Conservation (phyloP, 148 eudicot genomes). For the Camellia japonica region DNA sequence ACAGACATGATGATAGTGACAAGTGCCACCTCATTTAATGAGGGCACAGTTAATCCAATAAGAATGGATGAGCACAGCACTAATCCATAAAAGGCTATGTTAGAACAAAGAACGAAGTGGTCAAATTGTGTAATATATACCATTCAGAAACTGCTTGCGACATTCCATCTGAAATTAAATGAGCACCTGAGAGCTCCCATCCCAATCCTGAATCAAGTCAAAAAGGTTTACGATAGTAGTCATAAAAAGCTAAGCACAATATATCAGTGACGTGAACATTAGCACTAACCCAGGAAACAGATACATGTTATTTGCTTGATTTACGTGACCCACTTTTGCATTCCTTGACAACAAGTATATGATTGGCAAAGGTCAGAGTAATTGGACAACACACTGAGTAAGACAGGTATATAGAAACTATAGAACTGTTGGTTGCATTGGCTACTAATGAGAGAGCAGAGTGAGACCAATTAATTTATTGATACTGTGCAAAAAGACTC, state of each 20-base stretch:
- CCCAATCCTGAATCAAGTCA: constrained; percentile 71
- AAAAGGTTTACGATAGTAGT: constrained; percentile 15
- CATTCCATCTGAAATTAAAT: constrained; percentile 85
- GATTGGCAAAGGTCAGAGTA: neutral
- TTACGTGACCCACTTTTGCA: constrained; percentile 90
- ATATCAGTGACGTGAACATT: constrained; percentile 10
- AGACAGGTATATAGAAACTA: neutral
- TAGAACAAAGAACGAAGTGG: neutral
- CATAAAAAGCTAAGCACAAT: neutral
- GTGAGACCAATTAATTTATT: neutral
- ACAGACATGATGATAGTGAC: too few relatives aligned
- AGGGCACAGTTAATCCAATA: too few relatives aligned
- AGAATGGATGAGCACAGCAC: too few relatives aligned
- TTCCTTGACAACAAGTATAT: constrained; percentile 48
- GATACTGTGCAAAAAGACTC: neutral
- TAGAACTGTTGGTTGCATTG: neutral
- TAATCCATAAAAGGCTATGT: neutral
- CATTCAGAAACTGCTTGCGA: constrained; percentile 93
- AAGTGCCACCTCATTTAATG: neutral
- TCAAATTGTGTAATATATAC: constrained; percentile 33
- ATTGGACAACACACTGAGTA: neutral
- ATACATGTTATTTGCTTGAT: constrained; percentile 99
- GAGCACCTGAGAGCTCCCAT: constrained; percentile 96
- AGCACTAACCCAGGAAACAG: constrained; percentile 88
- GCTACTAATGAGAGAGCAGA: constrained; percentile 5